Evolutionary conservation across 768 basidiomycete genomes (phyloP).

Genomic region (Podaxis sp.): DNA sequence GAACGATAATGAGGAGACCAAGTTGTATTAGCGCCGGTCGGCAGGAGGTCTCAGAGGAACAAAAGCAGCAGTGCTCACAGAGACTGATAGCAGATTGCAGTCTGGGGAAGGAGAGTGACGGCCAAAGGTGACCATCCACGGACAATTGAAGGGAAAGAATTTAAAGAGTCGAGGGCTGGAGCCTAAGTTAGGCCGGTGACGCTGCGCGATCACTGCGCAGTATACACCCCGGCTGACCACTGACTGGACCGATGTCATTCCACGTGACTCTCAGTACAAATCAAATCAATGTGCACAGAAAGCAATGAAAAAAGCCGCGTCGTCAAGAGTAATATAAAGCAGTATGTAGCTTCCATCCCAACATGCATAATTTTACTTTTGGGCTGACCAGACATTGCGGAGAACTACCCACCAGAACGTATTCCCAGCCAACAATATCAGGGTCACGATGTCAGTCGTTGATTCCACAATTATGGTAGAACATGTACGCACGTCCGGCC

Average conservation of each 20-base stretch:
- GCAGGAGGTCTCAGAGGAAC: background rate
- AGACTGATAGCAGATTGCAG: slow-evolving; percentile 29
- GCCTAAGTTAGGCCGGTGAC: background rate
- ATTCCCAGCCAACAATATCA: background rate
- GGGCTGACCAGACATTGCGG: slow-evolving; percentile 94
- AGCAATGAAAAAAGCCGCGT: slow-evolving; percentile 3
- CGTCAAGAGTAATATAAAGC: slow-evolving; percentile 11
- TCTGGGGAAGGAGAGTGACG: slow-evolving; percentile 23
- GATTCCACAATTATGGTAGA: background rate
- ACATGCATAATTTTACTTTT: slow-evolving; percentile 63
- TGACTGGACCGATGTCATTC: slow-evolving; percentile 1
- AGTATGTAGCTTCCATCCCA: slow-evolving; percentile 10
- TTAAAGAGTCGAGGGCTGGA: too few relatives aligned
- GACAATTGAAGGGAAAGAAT: too few relatives aligned
- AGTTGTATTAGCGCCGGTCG: background rate
- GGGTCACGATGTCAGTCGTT: background rate
- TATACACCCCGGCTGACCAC: background rate
- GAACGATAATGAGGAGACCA: background rate
- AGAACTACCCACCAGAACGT: slow-evolving; percentile 62
- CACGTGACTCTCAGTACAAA: slow-evolving; percentile 12
- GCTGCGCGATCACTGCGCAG: slow-evolving; percentile 12
- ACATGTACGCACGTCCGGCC: slow-evolving; percentile 78
- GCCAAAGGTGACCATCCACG: slow-evolving; percentile 7
- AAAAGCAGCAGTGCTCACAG: slow-evolving; percentile 23
- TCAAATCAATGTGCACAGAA: background rate